These are phyloP conservation scores for Fusarium pseudocircinatum DNA, from an alignment of 2,329 filamentous ascomycete species.

Conservation along the genomic window DNA sequence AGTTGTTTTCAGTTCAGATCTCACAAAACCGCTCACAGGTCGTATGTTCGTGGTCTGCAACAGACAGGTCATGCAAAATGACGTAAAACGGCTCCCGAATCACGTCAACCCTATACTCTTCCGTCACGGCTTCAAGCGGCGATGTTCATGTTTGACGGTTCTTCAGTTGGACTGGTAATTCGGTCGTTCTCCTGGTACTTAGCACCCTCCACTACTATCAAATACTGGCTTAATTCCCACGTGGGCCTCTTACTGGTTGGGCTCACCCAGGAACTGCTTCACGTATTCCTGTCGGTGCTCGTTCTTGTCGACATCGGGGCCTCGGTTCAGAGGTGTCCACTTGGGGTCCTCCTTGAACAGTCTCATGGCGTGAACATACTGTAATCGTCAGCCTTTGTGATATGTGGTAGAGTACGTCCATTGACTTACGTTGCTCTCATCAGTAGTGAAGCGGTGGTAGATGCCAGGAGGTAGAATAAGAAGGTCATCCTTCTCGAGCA, in stretches of 20 bases:
- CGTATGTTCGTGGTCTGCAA: conserved; percentile 15
- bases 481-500: conserved; percentile 85
- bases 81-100: conserved; percentile 20
- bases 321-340: conserved; percentile 93
- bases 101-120: conserved; percentile 27
- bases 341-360: conserved; percentile 99
- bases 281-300: conserved; percentile 82
- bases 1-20: not conserved
- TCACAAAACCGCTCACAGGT: conserved; percentile 5
- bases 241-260: conserved; percentile 38
- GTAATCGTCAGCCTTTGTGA: not conserved
- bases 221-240: conserved; percentile 22
- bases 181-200: conserved; percentile 19
- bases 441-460: conserved; percentile 97
- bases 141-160: conserved; percentile 2
- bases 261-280: conserved; percentile 51
- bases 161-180: conserved; percentile 20
- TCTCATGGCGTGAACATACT: conserved; percentile 97
- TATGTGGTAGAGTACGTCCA: accelerated
- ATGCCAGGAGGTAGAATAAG: conserved; percentile 95
- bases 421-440: conserved; percentile 81
- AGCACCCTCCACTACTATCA: conserved; percentile 11
- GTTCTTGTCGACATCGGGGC: conserved; percentile 80
- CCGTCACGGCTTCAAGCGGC: not conserved
- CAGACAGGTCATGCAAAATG: conserved; percentile 14